Percentiles rank a stretch among this genome's conserved stretches.
Evolutionary conservation across 2,329 filamentous ascomycete species (phyloP).

Genomic region (Phaeosphaeriaceae sp.): DNA sequence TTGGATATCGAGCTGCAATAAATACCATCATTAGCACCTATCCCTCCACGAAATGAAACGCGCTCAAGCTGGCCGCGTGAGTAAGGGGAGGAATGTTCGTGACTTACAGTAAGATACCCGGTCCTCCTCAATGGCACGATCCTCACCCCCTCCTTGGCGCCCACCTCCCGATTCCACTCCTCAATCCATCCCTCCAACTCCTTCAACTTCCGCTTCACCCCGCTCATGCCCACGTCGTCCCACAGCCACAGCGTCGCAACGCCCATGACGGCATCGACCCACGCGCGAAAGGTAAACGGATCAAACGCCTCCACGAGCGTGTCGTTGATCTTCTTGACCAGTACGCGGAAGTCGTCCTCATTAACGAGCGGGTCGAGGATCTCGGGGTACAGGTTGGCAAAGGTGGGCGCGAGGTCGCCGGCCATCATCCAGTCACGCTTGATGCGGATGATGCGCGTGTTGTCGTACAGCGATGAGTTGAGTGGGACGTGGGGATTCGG

Average conservation of each 20-base stretch:
- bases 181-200: slow-evolving; percentile 82
- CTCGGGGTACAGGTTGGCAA: slow-evolving; percentile 94
- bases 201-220: slow-evolving; percentile 73
- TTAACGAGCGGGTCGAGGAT: slow-evolving; percentile 86
- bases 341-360: slow-evolving; percentile 83
- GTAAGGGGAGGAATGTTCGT: neutral
- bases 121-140: slow-evolving; percentile 82
- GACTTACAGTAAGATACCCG: slow-evolving; percentile 81
- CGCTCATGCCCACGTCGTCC: slow-evolving; percentile 85
- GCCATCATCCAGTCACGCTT: slow-evolving; percentile 88
- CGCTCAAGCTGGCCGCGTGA: no score
- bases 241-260: slow-evolving; percentile 90
- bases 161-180: slow-evolving; percentile 77
- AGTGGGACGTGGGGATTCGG: slow-evolving; percentile 88
- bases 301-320: slow-evolving; percentile 79
- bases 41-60: no score
- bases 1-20: slow-evolving; percentile 74
- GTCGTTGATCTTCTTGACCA: slow-evolving; percentile 83
- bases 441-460: slow-evolving; percentile 89
- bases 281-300: slow-evolving; percentile 77
- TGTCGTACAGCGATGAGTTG: slow-evolving; percentile 74
- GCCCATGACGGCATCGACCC: slow-evolving; percentile 80
- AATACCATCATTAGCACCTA: neutral
- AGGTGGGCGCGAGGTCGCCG: slow-evolving; percentile 90
- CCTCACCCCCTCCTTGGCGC: slow-evolving; percentile 68